A percentile compares a stretch with the other conserved stretches of the same genome.
phyloP scores from a whole-genome alignment of 2,329 filamentous ascomycete species.

The Aureobasidium mangrovei region DNA sequence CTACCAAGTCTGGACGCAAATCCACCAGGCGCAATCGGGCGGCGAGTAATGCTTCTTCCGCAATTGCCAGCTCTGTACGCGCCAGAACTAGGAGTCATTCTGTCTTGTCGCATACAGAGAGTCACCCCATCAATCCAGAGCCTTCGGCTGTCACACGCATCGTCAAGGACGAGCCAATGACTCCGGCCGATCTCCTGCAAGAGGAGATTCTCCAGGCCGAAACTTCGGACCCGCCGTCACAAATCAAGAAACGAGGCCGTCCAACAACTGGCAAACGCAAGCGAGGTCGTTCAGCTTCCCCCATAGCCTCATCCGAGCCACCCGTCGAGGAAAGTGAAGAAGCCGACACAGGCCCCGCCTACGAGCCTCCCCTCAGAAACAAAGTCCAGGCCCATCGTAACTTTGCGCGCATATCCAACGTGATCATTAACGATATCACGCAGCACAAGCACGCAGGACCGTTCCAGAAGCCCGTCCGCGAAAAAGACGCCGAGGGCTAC shows the following conservation, averaged over 20 bases:
- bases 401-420: conserved; percentile 38
- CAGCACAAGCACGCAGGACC: conserved; percentile 44
- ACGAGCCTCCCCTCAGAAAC: conserved; percentile 20
- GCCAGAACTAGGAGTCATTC: conserved; percentile 42
- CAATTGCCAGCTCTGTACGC: conserved; percentile 35
- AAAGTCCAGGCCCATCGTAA: conserved; percentile 39
- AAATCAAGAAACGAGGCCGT: conserved; percentile 19
- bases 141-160: conserved; percentile 30
- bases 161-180: conserved; percentile 41
- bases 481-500: conserved; percentile 44
- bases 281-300: conserved; percentile 24
- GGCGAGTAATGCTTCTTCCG: conserved; percentile 39
- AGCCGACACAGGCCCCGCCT: background rate
- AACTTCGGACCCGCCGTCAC: conserved; percentile 18
- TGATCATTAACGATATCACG: conserved; percentile 44
- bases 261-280: conserved; percentile 33
- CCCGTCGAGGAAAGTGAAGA: background rate
- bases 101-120: conserved; percentile 38
- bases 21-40: conserved; percentile 21
- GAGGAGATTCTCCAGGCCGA: conserved; percentile 17
- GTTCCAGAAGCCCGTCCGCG: conserved; percentile 42
- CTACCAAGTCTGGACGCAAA: conserved; percentile 2
- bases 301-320: conserved; percentile 5
- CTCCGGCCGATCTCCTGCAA: conserved; percentile 31
- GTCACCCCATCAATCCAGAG: conserved; percentile 30